Conservation (phyloP, 441 rosid genomes). For the Euphorbia celastroides region DNA sequence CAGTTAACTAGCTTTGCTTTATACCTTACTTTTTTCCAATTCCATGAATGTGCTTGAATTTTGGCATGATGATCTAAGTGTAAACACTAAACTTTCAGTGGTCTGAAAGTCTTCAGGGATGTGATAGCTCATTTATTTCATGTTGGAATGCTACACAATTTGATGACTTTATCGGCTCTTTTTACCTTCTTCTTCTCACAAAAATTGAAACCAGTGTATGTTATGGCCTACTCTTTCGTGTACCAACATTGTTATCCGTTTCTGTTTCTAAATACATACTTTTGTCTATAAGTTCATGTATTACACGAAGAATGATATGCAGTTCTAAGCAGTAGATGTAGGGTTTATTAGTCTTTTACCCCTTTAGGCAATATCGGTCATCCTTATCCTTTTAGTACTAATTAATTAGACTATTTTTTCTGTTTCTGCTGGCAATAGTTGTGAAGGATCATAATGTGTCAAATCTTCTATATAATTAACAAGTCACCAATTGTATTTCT, state of each 20-base stretch:
- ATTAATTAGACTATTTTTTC: too few relatives aligned
- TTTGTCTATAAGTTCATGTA: neutral
- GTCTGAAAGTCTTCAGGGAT: neutral
- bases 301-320: too few relatives aligned
- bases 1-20: neutral
- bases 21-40: neutral
- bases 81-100: neutral
- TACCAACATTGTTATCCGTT: neutral
- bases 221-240: neutral
- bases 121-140: neutral
- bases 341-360: too few relatives aligned
- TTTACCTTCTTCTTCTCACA: neutral
- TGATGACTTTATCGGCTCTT: neutral
- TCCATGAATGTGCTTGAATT: neutral
- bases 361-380: too few relatives aligned
- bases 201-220: too few relatives aligned
- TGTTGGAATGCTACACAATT: neutral
- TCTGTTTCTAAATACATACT: neutral
- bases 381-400: too few relatives aligned
- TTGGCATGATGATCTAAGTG: neutral
- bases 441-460: neutral
- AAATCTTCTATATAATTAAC: neutral
- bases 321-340: too few relatives aligned
- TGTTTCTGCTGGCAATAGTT: too few relatives aligned
- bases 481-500: constrained; percentile 10